Evolutionary conservation across 768 basidiomycete species (phyloP).

Genomic region (Termitomyces sp.): DNA sequence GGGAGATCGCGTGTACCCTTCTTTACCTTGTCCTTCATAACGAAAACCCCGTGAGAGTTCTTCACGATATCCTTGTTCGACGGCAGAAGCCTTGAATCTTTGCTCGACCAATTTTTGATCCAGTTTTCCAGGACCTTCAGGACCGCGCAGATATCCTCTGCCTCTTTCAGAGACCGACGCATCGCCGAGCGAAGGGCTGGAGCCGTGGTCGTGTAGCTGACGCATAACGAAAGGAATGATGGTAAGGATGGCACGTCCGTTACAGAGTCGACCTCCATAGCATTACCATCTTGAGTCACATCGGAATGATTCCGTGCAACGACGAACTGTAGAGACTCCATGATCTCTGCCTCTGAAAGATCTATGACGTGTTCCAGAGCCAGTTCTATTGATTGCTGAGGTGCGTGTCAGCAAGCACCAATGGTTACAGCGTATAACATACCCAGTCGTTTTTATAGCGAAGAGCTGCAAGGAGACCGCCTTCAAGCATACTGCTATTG

Average conservation of each 20-base stretch:
- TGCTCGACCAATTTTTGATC: conserved; percentile 33
- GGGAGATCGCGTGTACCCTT: conserved; percentile 30
- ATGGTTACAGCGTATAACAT: conserved; percentile 10
- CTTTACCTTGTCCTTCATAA: conserved; percentile 20
- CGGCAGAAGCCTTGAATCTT: conserved; percentile 32
- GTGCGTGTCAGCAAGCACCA: not conserved
- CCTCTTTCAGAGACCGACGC: conserved; percentile 41
- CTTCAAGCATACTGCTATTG: conserved; percentile 56
- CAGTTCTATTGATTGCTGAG: conserved; percentile 39
- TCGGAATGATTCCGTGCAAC: conserved; percentile 29
- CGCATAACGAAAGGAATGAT: conserved; percentile 28
- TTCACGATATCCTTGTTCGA: conserved; percentile 32
- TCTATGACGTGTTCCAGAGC: conserved; percentile 55
- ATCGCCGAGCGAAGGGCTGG: conserved; percentile 43
- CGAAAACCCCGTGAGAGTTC: conserved; percentile 35
- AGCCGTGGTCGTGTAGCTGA: conserved; percentile 33
- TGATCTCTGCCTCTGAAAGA: conserved; percentile 59
- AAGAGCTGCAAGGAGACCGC: conserved; percentile 51
- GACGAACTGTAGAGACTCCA: conserved; percentile 44
- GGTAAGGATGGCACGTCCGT: conserved; percentile 24
- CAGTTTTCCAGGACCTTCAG: conserved; percentile 45
- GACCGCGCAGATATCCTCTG: conserved; percentile 41
- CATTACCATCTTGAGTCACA: conserved; percentile 26
- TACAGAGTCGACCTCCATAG: conserved; percentile 32
- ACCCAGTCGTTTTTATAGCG: conserved; percentile 66